Evolutionary conservation across 2,329 filamentous ascomycete genomes (phyloP), one percentile per base, ranked within the genome.

Genomic region (Neoscytalidium dimidiatum): DNA sequence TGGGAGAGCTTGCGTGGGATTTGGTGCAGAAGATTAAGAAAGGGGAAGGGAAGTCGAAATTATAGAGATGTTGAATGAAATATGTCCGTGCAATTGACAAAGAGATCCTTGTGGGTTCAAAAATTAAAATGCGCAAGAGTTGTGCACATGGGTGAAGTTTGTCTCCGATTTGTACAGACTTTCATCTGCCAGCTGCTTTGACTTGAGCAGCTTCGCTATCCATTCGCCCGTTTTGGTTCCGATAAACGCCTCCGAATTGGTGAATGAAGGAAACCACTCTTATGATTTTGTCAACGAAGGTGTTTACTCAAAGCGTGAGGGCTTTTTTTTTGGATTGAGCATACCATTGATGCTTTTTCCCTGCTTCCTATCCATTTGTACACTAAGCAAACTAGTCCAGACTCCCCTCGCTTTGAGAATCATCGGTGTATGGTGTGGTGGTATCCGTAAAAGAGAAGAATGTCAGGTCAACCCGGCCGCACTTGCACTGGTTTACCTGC

Each of bases 1-100:
- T 94, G 81, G 93, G 90, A 0, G 84, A 92, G 77, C 83, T 90
- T 71, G 92, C 92, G 5, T 97, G 93, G 92, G 82, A 84, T 65
- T 79, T 92, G 70, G 89, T 94, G 65, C 77, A 85, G 71, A 78
- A 81, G 69, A 80, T 83, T 64, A 82, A 81, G 73, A 74, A 68
- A 17, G 69, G 81, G 73, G 74, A 69, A 29, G 69, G 70, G 69
- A 79, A 72, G 70, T 73, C 77, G 49, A 77, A 71, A 67, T 69
- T 79, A 69, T 79, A 35, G 48, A 21, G n/a, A 21, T 35, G 6
- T 58, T 41, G n/a, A 11, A 41, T 14, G 5, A 41, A 41, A 41
- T 11, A 17, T 21, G 1, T 17, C 9, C 11, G 41, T n/a, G 33
- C n/a, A 41, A 28, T 29, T 46, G 19, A 60, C 26, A 33, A 44